These are phyloP conservation scores for Medicago ruthenica DNA, from an alignment of 306 rosid species.

Conservation along the genomic window DNA sequence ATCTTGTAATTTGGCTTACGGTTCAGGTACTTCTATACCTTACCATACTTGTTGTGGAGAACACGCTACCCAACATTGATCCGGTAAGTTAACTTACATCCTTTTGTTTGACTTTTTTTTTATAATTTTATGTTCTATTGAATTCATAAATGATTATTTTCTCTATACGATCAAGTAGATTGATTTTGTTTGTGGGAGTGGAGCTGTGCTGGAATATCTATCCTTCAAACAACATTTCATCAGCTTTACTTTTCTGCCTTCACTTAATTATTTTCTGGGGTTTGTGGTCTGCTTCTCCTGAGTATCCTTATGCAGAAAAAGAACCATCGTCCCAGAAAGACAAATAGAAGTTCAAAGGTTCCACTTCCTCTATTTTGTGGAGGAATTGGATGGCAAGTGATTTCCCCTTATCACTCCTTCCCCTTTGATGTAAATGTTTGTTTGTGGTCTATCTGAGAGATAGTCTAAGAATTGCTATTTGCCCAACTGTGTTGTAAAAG, in stretches of 20 bases:
- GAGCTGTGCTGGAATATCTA: constrained; percentile 92
- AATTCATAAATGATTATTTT: constrained; percentile 28
- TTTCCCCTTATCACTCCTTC: constrained; percentile 4
- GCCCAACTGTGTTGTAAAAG: constrained; percentile 26
- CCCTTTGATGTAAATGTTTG: constrained; percentile 38
- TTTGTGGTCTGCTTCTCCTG: constrained; percentile 75
- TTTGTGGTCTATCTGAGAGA: constrained; percentile 39
- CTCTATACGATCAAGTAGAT: constrained; percentile 49
- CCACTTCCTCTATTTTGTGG: constrained; percentile 20
- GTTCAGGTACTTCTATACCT: constrained; percentile 86
- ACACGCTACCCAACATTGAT: constrained; percentile 65
- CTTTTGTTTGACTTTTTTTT: constrained; percentile 2
- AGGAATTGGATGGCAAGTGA: constrained; percentile 16
- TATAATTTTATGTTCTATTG: not conserved
- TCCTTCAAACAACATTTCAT: constrained; percentile 74
- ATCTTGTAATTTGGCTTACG: constrained; percentile 37
- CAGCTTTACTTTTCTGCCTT: constrained; percentile 65
- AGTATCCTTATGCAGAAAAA: constrained; percentile 62
- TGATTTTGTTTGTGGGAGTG: constrained; percentile 76
- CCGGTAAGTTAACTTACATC: constrained; percentile 56
- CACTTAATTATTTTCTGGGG: constrained; percentile 80
- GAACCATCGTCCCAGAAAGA: constrained; percentile 52
- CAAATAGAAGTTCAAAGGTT: constrained; percentile 43
- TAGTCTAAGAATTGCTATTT: constrained; percentile 19
- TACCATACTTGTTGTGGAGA: constrained; percentile 89